A percentile compares a stretch with the other conserved stretches of the same genome.
Evolutionary conservation across 2,329 filamentous ascomycete species (phyloP).

Genomic region (Akanthomyces lecanii): DNA sequence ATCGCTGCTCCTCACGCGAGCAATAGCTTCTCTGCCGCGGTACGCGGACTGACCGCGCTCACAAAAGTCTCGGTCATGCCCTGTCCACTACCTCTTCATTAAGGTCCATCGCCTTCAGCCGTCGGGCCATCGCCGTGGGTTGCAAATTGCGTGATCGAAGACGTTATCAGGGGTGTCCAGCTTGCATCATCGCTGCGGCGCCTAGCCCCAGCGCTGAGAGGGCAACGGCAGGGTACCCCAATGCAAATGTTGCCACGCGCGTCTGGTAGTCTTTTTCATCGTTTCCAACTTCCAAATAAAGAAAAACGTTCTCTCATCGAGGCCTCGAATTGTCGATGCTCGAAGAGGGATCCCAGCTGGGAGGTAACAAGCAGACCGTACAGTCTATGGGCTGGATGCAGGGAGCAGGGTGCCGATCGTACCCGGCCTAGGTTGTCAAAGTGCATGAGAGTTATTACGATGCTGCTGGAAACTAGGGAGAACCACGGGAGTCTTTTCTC

Average conservation of each 20-base stretch:
- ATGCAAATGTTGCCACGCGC: background rate
- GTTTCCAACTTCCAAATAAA: no score
- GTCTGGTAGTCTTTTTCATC: background rate
- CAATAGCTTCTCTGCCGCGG: background rate
- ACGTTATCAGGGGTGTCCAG: background rate
- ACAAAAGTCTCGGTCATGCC: background rate
- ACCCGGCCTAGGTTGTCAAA: no score
- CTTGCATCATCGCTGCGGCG: background rate
- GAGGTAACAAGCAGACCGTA: no score
- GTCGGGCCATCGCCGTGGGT: slow-evolving; percentile 2
- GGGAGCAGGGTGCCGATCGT: no score
- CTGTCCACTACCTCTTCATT: background rate
- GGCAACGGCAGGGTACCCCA: background rate
- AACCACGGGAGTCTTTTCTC: no score
- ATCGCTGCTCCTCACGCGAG: background rate
- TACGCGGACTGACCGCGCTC: background rate
- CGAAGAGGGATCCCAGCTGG: no score
- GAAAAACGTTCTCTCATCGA: no score
- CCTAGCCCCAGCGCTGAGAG: background rate
- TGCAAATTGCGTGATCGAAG: slow-evolving; percentile 9
- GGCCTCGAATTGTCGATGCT: no score
- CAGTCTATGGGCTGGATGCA: no score
- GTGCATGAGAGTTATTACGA: no score
- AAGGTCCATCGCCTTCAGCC: slow-evolving; percentile 3
- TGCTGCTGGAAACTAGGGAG: no score